A percentile compares a stretch with the other conserved stretches of the same genome.
These are phyloP conservation scores for Sherardia arvensis DNA, from an alignment of 257 asterid genomes.

Conservation along the genomic window DNA sequence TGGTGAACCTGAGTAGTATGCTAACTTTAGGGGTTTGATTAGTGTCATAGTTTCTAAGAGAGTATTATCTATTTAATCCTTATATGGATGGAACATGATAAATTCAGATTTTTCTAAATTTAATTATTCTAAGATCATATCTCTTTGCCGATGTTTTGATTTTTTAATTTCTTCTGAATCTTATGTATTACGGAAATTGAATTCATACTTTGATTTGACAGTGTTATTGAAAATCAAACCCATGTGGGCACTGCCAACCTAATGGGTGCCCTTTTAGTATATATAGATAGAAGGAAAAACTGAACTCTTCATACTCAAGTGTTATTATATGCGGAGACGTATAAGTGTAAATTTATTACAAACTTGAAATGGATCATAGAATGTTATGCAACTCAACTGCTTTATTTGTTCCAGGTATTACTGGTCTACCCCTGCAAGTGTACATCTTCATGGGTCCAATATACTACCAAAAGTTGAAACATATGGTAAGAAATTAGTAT, in stretches of 20 bases:
- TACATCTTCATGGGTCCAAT: conserved; percentile 98
- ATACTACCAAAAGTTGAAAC: conserved; percentile 95
- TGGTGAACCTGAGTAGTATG: background rate
- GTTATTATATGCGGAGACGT: background rate
- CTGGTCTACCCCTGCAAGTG: conserved; percentile 90
- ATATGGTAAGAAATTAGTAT: conserved; percentile 50
- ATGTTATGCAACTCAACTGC: background rate
- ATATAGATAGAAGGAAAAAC: background rate
- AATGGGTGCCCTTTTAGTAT: background rate
- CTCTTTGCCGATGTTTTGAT: too few species aligned
- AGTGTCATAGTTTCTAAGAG: background rate
- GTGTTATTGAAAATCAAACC: background rate
- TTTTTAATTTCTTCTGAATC: too few species aligned
- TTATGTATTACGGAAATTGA: too few species aligned
- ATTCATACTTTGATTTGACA: too few species aligned
- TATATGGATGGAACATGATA: too few species aligned
- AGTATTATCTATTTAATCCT: too few species aligned
- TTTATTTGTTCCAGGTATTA: conserved; percentile 49
- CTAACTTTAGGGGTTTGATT: background rate
- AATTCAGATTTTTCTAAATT: too few species aligned
- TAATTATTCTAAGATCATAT: too few species aligned
- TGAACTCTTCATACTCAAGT: background rate
- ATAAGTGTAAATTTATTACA: background rate
- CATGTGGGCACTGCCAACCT: background rate
- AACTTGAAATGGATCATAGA: background rate